Conservation (phyloP, 2,329 filamentous ascomycete genomes). For the Arthrobotrys megalospora region DNA sequence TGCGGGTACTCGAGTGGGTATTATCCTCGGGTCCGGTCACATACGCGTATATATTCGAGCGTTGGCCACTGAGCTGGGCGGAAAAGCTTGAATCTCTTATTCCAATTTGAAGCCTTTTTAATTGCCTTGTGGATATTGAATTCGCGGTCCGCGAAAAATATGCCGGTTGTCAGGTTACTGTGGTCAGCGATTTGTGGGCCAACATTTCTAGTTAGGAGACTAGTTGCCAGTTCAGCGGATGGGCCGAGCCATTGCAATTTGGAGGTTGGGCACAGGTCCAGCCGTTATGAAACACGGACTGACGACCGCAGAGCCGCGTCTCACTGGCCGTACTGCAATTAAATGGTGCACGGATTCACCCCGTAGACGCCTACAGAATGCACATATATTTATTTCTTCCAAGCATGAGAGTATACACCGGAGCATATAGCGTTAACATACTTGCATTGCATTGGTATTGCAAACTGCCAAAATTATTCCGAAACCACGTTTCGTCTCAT, state of each 20-base stretch:
- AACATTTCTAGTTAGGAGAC: no score
- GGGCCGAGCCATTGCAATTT: background rate
- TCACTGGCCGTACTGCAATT: no score
- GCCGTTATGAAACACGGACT: conserved; percentile 44
- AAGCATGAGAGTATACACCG: no score
- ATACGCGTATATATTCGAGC: background rate
- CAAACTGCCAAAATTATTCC: background rate
- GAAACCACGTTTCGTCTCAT: background rate
- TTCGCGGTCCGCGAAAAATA: conserved; percentile 11
- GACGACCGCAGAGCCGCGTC: conserved; percentile 43
- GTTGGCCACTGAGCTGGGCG: background rate
- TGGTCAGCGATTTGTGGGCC: no score
- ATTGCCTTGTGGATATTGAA: background rate
- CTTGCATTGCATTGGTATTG: background rate
- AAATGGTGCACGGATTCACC: no score
- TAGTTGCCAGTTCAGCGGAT: no score
- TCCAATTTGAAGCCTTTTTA: background rate
- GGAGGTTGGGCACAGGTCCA: no score
- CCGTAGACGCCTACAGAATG: background rate
- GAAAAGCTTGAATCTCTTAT: conserved; percentile 14
- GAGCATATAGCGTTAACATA: background rate
- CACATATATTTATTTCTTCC: background rate
- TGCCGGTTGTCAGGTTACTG: no score
- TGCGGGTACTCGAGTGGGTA: background rate
- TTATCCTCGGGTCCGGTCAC: background rate